Evolutionary conservation across 257 asterid species (phyloP), one percentile per base, ranked within the genome.

Genomic region (Nyctanthes arbortristis): DNA sequence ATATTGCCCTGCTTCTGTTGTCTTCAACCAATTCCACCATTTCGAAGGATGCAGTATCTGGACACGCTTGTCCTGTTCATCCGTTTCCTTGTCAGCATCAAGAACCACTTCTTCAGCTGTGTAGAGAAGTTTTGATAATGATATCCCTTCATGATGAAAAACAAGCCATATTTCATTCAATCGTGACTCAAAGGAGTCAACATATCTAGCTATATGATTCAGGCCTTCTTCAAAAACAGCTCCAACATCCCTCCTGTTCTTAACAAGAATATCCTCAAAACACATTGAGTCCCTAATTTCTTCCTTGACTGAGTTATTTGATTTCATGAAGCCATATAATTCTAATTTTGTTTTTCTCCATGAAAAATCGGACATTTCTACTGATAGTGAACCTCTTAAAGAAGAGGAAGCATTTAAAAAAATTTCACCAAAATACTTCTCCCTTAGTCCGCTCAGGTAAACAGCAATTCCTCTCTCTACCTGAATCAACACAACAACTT

Each of bases 11-110:
- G 93, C 89, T 78, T 89, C 88, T 39, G 97, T 89, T 70, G 89
- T 86, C 87, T 84, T 93, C 82, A 93, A 79, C 99, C 96, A 85
- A 73, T 86, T 87, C 99, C 99, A 93, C 99, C 99, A 93, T 71
- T 83, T 89, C 80, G 99, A 93, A 67, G 99, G 96, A 70, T 84
- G 96, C 78, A 93, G 85, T 78, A 91, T 84, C 82, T 91, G 96
- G 67, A 87, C 75, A 56, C 88, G 90, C 80, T 91, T 89, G 22
- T 69, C 84, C 65, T 78, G 79, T 68, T 91, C 85, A 63, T 75
- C 77, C 79, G 81, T 71, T 73, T 75, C 85, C 64, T 76, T 77
- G 67, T 86, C 87, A 64, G 79, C 72, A 47, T 80, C 81, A 71
- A 66, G 81, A 54, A 66, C 72, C 73, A 89, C 83, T 78, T 89